Evolutionary conservation across 2,329 filamentous ascomycete species (phyloP), one percentile per base, ranked within the genome.

Genomic region (Bipolaris zeicola): DNA sequence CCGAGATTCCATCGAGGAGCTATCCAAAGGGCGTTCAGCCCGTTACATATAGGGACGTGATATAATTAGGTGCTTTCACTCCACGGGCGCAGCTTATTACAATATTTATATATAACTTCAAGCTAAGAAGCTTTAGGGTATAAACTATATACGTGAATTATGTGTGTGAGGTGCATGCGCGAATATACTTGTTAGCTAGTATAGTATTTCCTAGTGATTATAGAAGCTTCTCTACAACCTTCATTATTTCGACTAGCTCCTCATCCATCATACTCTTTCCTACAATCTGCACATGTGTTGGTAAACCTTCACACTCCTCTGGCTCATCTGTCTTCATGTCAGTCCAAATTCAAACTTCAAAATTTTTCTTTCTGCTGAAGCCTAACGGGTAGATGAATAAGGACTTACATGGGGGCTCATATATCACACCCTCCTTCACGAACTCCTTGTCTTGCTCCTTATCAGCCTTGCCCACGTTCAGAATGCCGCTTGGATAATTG

Each of bases 401-500:
- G 28, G 43, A 74, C 77, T 50, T 63, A 73, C 67, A 79, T 31
- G 66, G 60, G 20, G 76, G 76, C 41, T 76, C 70, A 55, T 77
- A 77, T 5, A 44, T 50, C 4, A 71, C 70, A 1, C 62, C 63
- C 1, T 65, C 55, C 28, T 66, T 64, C 18, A 70, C 24, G 45
- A 77, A 77, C 5, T 64, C 56, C 11, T 52, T 67, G 57, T 83
- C 82, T 24, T 76, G 55, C 5, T 70, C 66, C 51, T 78, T 79
- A 0, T 78, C 74, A 1, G 79, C 80, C 14, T 70, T 77, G 2
- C 76, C 72, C 53, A 76, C 80, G 0, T 80, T 80, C 49, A 85
- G 72, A 1, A 83, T 77, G 6, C 79, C 82, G 3, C 81, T 78
- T 3, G 83, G 83, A 63, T 81, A 84, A 67, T 85, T 81, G 4